Evolutionary conservation across 148 eudicot species (phyloP), one percentile per base, ranked within the genome.

Genomic region (Salicornia ramosissima): DNA sequence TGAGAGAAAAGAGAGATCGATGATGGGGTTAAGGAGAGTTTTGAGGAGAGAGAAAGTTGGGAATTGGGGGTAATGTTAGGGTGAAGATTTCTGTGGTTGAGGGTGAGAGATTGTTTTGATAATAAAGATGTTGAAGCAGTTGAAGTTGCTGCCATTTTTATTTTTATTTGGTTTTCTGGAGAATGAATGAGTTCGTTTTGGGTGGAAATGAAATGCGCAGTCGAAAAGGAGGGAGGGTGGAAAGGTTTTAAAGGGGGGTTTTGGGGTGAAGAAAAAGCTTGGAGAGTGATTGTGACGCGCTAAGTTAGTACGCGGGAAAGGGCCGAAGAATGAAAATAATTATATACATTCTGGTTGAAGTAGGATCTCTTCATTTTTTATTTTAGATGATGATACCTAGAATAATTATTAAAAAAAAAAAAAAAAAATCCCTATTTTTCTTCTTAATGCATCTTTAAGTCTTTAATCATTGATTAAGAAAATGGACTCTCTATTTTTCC

Each of bases 21-120:
- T 21, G 74, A 25, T 12, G 72, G 79, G 40, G 79, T 34, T 10
- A 80, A 24, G 9, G 73, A 64, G 36, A 39, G 61, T 42, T 82
- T 82, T 0, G 85, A 82, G 67, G 78, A 73, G 42, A 82, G 80
- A 22, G 83, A 79, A 28, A 82, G 65, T 31, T 73, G 73, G 30
- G 85, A 65, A 50, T 67, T 68, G 57, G 33, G 58, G 34, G 34
- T 69, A 5, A 46, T 53, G 49, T n/a, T n/a, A n/a, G n/a, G n/a
- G n/a, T n/a, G n/a, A n/a, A 45, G 60, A 26, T 59, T 58, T 19
- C 49, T 52, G 47, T 21, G 60, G 5, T 75, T 69, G 26, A 54
- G 56, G 21, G 64, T 65, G 56, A 69, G 16, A 13, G 77, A 21
- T 46, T 31, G 33, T 30, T 62, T 64, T 2, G 82, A 61, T 33